Percentiles rank a stretch among this genome's conserved stretches.
These are phyloP conservation scores for Aurifilum marmelostoma DNA, from an alignment of 2,329 filamentous ascomycete species.

Conservation along the genomic window DNA sequence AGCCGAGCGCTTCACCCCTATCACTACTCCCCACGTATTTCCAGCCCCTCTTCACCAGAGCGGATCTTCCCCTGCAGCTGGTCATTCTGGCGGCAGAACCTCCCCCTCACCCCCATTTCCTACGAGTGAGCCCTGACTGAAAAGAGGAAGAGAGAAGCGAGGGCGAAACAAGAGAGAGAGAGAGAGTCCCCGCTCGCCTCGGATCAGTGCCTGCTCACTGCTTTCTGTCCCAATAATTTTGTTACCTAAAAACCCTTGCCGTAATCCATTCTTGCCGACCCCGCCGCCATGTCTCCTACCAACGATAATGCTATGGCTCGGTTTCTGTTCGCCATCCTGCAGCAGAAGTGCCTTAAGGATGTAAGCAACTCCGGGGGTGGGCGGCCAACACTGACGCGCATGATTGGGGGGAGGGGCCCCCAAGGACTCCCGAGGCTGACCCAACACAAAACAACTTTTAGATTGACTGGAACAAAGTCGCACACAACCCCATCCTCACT, in stretches of 20 bases:
- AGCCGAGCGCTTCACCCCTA: conserved; percentile 45
- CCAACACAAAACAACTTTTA: conserved; percentile 36
- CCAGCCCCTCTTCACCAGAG: conserved; percentile 29
- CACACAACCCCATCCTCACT: conserved; percentile 55
- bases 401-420: conserved; percentile 10
- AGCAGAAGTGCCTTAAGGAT: conserved; percentile 64
- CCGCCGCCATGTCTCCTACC: conserved; percentile 54
- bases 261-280: conserved; percentile 12
- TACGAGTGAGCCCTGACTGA: conserved; percentile 36
- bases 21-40: conserved; percentile 29
- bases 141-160: conserved; percentile 19
- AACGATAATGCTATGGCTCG: conserved; percentile 60
- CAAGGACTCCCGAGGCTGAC: conserved; percentile 29
- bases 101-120: neutral
- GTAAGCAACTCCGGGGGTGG: conserved; percentile 45
- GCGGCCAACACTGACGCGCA: conserved; percentile 2
- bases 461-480: conserved; percentile 65
- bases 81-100: neutral
- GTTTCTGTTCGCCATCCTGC: conserved; percentile 62
- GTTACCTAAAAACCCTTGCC: conserved; percentile 25
- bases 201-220: conserved; percentile 27
- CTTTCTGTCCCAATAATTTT: neutral
- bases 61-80: conserved; percentile 32
- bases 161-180: no score
- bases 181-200: conserved; percentile 32